Evolutionary conservation across 495 filamentous ascomycete genomes (phyloP), one percentile per base, ranked within the genome.

Genomic region (Hyaloscypha finlandica): DNA sequence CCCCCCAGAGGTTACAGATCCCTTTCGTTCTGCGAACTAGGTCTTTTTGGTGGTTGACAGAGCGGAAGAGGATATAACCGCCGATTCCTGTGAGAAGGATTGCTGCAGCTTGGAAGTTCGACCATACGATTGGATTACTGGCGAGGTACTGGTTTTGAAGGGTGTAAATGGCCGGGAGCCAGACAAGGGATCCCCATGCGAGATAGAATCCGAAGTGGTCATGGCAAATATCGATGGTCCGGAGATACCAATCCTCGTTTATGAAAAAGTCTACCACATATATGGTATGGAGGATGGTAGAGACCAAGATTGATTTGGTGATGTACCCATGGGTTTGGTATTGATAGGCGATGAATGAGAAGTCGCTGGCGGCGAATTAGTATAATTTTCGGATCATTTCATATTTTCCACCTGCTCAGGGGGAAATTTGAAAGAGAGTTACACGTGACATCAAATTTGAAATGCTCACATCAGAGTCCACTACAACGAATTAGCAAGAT

Each of bases 161-260:
- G 14, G 82, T 83, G 72, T 84, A 84, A 19, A 79, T 66, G 6
- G 72, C 73, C 3, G 81, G 82, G 9, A 84, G 69, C 71, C 77
- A 81, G 37, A 77, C 79, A 25, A 79, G 74, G 42, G 75, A 78
- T 33, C 82, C 82, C 79, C 35, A 12, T 37, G 35, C 12, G 35
- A 8, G 25, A 69, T 83, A 82, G 72, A 82, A 84, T 2, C 82
- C 82, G 65, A 82, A 84, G 67, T 84, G 81, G 57, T 84, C 82
- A 55, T 83, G 81, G 25, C 72, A 75, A 42, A 84, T 84, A 64
- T 84, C 82, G 42, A 84, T 81, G 8, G 81, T 84, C 37, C 77
- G 71, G 33, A 83, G 78, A 58, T 84, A 83, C 80, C 81, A 82
- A 56, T 77, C 76, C 69, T 84, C 82, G 51, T 84, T 81, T 68